Percentiles rank a stretch among this genome's conserved stretches.
These are phyloP conservation scores for Lyophyllum semitale DNA, from an alignment of 768 basidiomycete genomes.

Conservation along the genomic window DNA sequence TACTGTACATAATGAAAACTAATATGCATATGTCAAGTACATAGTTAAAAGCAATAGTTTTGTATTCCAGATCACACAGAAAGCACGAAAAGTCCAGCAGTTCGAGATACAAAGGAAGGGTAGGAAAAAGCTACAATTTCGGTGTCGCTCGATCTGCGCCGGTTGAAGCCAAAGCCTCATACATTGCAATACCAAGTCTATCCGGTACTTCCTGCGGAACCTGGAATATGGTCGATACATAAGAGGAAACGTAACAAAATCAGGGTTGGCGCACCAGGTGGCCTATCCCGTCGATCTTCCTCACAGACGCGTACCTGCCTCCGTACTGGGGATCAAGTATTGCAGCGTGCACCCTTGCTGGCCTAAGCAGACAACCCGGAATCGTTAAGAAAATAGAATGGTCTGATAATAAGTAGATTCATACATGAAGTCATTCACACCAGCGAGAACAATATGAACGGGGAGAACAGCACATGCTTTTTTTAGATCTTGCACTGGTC, in stretches of 20 bases:
- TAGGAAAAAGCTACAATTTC: slow-evolving; percentile 1
- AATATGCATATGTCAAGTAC: not conserved
- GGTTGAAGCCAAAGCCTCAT: slow-evolving; percentile 10
- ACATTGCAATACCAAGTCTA: slow-evolving; percentile 17
- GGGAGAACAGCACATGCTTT: slow-evolving; percentile 40
- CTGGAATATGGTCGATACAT: slow-evolving; percentile 5
- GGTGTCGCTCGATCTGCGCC: not conserved
- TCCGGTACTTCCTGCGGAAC: slow-evolving; percentile 27
- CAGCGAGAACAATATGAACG: slow-evolving; percentile 56
- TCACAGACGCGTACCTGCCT: slow-evolving; percentile 27
- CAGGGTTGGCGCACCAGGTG: slow-evolving; percentile 25
- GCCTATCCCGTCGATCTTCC: slow-evolving; percentile 24
- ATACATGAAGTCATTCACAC: slow-evolving; percentile 54
- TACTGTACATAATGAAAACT: not conserved
- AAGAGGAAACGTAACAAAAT: not conserved
- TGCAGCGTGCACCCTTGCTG: slow-evolving; percentile 29
- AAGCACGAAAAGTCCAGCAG: slow-evolving; percentile 74
- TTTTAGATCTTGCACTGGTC: slow-evolving; percentile 51
- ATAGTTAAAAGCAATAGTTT: too few species aligned
- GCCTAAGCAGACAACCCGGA: slow-evolving; percentile 20
- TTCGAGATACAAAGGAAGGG: slow-evolving; percentile 74
- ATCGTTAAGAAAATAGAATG: not conserved
- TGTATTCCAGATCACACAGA: too few species aligned
- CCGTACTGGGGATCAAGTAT: slow-evolving; percentile 29
- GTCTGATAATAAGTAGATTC: slow-evolving; percentile 16